These are phyloP conservation scores for Jimgerdemannia lactiflua DNA, from an alignment of 192 early-diverging fungal genomes.

Conservation along the genomic window DNA sequence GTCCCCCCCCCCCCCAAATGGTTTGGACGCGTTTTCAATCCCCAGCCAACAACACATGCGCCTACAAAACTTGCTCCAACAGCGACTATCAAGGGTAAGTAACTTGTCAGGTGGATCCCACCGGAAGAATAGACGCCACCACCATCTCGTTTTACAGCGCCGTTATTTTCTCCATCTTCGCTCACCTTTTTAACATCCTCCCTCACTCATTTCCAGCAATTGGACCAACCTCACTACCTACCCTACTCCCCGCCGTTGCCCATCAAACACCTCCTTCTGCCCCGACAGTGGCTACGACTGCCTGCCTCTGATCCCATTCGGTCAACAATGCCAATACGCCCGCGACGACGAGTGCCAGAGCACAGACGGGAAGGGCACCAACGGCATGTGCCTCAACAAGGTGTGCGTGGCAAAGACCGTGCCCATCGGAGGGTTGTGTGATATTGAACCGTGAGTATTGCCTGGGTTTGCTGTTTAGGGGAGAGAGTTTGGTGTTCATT, in stretches of 20 bases:
- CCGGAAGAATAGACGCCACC: background rate
- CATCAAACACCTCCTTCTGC: slow-evolving; percentile 14
- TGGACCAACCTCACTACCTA: slow-evolving; percentile 8
- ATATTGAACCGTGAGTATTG: slow-evolving; percentile 21
- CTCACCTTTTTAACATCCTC: background rate
- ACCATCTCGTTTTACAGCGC: background rate
- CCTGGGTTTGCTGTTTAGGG: background rate
- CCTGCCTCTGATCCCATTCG: slow-evolving; percentile 12
- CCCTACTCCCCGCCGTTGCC: slow-evolving; percentile 23
- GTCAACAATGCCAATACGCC: slow-evolving; percentile 22
- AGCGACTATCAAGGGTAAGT: slow-evolving; percentile 29
- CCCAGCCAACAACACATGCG: slow-evolving; percentile 9
- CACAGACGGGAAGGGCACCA: background rate
- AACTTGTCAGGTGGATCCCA: background rate
- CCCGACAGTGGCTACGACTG: slow-evolving; percentile 33
- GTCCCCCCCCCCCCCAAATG: background rate
- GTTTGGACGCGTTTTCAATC: background rate
- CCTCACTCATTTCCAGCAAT: background rate
- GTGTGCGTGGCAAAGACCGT: slow-evolving; percentile 24
- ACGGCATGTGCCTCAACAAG: slow-evolving; percentile 29
- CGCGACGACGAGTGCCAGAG: slow-evolving; percentile 33
- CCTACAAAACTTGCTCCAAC: slow-evolving; percentile 28
- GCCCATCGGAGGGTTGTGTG: slow-evolving; percentile 25
- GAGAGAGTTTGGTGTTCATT: slow-evolving; percentile 17
- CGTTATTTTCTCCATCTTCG: background rate